These are phyloP conservation scores for Rostrohypoxylon terebratum DNA, from an alignment of 495 filamentous ascomycete genomes.

Conservation along the genomic window DNA sequence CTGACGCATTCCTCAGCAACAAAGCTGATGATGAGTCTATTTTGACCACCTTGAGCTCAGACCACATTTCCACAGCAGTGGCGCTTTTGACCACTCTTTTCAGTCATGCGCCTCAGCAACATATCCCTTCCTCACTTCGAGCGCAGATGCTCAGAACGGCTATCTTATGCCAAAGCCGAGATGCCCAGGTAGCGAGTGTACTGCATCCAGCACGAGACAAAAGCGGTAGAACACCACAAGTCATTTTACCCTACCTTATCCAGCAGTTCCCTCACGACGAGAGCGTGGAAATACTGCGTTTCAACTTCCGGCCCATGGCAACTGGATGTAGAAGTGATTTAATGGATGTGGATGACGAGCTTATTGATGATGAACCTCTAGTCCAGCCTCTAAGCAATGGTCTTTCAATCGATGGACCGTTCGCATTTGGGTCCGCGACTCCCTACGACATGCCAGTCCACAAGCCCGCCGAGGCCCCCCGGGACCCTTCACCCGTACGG, in stretches of 20 bases:
- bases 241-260: conserved; percentile 81
- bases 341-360: conserved; percentile 45
- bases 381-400: conserved; percentile 24
- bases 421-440: background rate
- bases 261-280: conserved; percentile 67
- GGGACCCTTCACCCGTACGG: background rate
- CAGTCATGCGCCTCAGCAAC: conserved; percentile 67
- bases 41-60: conserved; percentile 48
- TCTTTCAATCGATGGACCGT: conserved; percentile 38
- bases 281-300: conserved; percentile 74
- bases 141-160: conserved; percentile 81
- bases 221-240: conserved; percentile 68
- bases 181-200: conserved; percentile 80
- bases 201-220: conserved; percentile 75
- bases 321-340: conserved; percentile 36
- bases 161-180: conserved; percentile 72
- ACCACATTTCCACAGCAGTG: conserved; percentile 60
- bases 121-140: conserved; percentile 72
- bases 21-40: conserved; percentile 51
- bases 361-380: conserved; percentile 39
- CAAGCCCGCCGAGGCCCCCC: conserved; percentile 7
- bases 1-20: conserved; percentile 53
- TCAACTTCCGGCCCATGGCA: conserved; percentile 68
- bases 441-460: background rate
- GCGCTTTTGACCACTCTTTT: conserved; percentile 72